phyloP scores from a whole-genome alignment of 495 filamentous ascomycete genomes.

The Trichoderma gamsii region DNA sequence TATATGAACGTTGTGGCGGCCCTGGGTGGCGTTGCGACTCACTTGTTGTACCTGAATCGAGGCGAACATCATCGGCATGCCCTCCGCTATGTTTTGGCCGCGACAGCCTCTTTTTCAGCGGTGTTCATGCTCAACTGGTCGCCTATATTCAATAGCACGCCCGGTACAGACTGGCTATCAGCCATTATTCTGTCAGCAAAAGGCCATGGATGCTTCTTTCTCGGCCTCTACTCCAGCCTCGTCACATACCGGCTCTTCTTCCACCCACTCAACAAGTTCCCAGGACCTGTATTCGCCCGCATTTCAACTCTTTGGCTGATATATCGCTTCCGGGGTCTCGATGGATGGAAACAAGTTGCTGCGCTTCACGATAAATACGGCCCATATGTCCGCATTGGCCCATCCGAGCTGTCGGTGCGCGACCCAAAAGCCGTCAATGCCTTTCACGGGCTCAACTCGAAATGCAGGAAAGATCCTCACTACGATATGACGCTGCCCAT shows the following conservation, averaged over 20 bases:
- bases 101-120: not conserved
- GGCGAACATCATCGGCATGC: not conserved
- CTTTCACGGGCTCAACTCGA: not conserved
- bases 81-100: not conserved
- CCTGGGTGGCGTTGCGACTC: not conserved
- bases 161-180: not conserved
- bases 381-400: not conserved
- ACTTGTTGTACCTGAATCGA: not conserved
- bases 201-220: not conserved
- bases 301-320: not conserved
- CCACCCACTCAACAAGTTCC: not conserved
- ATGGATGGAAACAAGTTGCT: not conserved
- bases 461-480: not conserved
- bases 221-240: not conserved
- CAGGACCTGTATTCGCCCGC: not conserved
- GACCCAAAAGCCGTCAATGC: not conserved
- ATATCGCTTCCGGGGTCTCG: not conserved
- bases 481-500: not conserved
- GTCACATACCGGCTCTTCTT: not conserved
- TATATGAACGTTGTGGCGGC: not conserved
- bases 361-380: not conserved
- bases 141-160: not conserved
- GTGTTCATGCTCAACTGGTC: not conserved
- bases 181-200: not conserved
- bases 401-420: not conserved